These are phyloP conservation scores for Trichoderma reesei DNA, from an alignment of 495 filamentous ascomycete genomes.

Conservation along the genomic window DNA sequence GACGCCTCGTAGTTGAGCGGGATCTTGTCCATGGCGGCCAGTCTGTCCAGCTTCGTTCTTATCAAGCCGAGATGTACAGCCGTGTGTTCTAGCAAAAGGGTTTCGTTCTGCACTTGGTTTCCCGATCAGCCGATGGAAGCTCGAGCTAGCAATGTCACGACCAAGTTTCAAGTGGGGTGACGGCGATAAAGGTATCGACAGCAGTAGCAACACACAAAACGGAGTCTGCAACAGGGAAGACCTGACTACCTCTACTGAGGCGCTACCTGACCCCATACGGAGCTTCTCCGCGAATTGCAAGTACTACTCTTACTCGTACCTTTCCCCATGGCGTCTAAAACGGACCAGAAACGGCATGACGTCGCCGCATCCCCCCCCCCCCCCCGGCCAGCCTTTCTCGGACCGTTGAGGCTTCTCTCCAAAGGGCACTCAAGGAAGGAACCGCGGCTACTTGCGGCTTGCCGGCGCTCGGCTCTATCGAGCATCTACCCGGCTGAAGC, in stretches of 20 bases:
- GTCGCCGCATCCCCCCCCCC: too few species aligned
- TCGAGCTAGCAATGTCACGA: too few species aligned
- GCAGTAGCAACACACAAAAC: neutral
- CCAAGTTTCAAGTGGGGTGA: too few species aligned
- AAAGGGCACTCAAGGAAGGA: neutral
- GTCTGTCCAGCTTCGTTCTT: neutral
- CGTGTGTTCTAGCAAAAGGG: neutral
- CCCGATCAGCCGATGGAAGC: slow-evolving; percentile 1
- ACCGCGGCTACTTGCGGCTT: neutral
- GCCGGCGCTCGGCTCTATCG: neutral
- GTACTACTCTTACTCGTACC: neutral
- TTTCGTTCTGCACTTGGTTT: too few species aligned
- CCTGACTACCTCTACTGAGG: too few species aligned
- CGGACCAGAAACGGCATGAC: too few species aligned
- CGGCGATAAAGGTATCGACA: too few species aligned
- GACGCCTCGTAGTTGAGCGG: slow-evolving; percentile 70
- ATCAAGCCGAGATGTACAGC: neutral
- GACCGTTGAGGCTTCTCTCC: neutral
- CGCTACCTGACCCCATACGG: too few species aligned
- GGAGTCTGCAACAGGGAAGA: neutral
- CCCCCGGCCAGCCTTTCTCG: too few species aligned
- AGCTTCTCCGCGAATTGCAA: too few species aligned
- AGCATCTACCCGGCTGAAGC: neutral
- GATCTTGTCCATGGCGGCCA: slow-evolving; percentile 35
- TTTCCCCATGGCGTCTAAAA: neutral